Evolutionary conservation across 192 early-diverging fungal genomes (phyloP), one percentile per base, ranked within the genome.

Genomic region (Coemansia pectinata): DNA sequence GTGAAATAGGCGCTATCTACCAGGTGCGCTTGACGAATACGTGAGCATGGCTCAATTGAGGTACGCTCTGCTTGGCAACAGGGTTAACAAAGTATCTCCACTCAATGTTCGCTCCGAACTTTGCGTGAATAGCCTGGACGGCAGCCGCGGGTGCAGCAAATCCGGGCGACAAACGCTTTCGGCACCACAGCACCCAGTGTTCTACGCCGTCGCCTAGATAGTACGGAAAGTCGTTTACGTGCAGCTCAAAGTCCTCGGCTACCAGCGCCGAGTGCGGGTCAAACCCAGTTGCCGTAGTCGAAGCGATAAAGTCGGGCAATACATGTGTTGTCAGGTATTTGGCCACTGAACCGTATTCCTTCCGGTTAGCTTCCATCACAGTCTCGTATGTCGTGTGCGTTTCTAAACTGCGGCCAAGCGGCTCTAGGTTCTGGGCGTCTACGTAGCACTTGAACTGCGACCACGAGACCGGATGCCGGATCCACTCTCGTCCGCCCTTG

Each of bases 181-280:
- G 67, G 64, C 73, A 74, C 82, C 82, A 84, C 58, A 84, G 53
- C 34, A 84, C 82, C 82, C 82, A 84, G 62, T 80, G 78, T 66
- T 84, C 71, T 9, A 80, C 67, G 39, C 45, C 63, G 25, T 76
- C 71, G 44, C 55, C 64, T 0, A 77, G 33, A 31, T 70, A 48
- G 41, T 80, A 80, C 19, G 78, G 82, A 27, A 74, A 84, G 41
- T 80, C 82, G 67, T 80, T 80, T 34, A 42, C 47, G 17, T 62
- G 71, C 41, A 84, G 67, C 48, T 62, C 6, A 64, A 80, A 71
- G 55, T 78, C 77, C 4, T 14, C 21, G 8, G 40, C 31, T 1
- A 3, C 62, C 10, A 82, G 41, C 2, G 68, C 57, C 50, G 64
- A 29, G 9, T 31, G 17, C 11, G 60, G 29, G 23, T 73, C 72